phyloP scores from a whole-genome alignment of 495 filamentous ascomycete genomes.

The Parmelia sp. region DNA sequence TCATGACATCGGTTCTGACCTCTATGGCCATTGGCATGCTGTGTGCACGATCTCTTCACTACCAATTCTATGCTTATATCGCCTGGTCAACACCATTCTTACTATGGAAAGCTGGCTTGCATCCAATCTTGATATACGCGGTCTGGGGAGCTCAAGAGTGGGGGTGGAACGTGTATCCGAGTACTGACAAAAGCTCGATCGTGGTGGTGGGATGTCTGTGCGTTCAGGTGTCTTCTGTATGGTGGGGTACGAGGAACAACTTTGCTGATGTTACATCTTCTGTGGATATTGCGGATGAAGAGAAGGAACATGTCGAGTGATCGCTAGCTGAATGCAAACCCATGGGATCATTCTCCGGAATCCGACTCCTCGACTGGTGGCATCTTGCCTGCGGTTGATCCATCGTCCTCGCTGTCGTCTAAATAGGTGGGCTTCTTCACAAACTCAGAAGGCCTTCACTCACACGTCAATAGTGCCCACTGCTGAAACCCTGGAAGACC shows the following conservation, averaged over 20 bases:
- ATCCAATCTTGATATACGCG: slow-evolving; percentile 62
- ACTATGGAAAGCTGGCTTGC: slow-evolving; percentile 72
- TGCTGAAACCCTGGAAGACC: slow-evolving; percentile 24
- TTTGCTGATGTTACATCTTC: slow-evolving; percentile 17
- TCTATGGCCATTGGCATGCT: slow-evolving; percentile 80
- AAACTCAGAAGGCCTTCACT: slow-evolving; percentile 72
- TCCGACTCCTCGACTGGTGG: slow-evolving; percentile 63
- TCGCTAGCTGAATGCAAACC: not conserved
- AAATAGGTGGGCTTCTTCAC: slow-evolving; percentile 51
- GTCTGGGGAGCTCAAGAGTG: slow-evolving; percentile 86
- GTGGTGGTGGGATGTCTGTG: slow-evolving; percentile 68
- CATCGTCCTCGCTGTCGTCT: slow-evolving; percentile 62
- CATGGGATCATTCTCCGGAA: slow-evolving; percentile 23
- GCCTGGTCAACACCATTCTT: slow-evolving; percentile 89
- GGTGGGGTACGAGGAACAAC: slow-evolving; percentile 52
- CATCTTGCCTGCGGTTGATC: slow-evolving; percentile 75
- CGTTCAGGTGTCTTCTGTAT: slow-evolving; percentile 55
- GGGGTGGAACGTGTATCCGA: slow-evolving; percentile 97
- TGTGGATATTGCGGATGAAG: slow-evolving; percentile 2
- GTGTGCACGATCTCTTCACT: slow-evolving; percentile 87
- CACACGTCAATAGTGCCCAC: not conserved
- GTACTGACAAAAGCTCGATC: slow-evolving; percentile 69
- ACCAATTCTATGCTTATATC: slow-evolving; percentile 94
- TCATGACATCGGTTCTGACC: slow-evolving; percentile 70
- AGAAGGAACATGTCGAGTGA: slow-evolving; percentile 11